phyloP scores from a whole-genome alignment of 2,329 filamentous ascomycete species.

The Elsinoe batatas region DNA sequence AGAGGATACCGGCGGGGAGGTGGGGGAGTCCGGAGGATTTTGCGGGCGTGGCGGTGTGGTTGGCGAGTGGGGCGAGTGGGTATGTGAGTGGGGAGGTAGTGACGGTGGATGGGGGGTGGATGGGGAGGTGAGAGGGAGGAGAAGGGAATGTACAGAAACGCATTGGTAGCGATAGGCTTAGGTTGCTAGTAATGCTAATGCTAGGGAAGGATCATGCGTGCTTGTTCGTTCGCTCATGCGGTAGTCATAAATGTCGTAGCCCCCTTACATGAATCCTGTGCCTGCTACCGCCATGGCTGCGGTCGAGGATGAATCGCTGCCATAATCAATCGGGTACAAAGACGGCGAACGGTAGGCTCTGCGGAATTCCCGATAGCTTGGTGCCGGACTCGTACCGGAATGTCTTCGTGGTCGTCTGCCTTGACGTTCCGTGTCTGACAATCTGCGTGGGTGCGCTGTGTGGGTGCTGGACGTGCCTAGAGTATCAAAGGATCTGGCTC shows the following conservation, averaged over 20 bases:
- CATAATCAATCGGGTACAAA: neutral
- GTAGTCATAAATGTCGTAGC: neutral
- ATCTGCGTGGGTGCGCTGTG: neutral
- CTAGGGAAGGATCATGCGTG: neutral
- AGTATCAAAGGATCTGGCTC: neutral
- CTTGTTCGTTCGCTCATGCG: neutral
- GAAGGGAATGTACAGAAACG: neutral
- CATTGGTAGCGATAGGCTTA: neutral
- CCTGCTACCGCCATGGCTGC: neutral
- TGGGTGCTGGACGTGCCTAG: neutral
- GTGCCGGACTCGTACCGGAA: neutral
- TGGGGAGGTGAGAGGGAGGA: conserved; percentile 12
- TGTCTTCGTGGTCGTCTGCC: neutral
- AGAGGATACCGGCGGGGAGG: conserved; percentile 70
- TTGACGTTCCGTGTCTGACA: neutral
- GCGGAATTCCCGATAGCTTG: neutral
- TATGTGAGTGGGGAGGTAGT: conserved; percentile 78
- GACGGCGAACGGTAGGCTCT: neutral
- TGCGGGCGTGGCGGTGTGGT: conserved; percentile 63
- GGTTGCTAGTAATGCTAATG: neutral
- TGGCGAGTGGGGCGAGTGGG: conserved; percentile 63
- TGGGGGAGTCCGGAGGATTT: conserved; percentile 84
- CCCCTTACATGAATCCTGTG: neutral
- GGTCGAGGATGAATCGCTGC: neutral
- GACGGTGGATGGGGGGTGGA: conserved; percentile 76